phyloP scores from a whole-genome alignment of 306 rosid genomes.

The Cucumis melo region DNA sequence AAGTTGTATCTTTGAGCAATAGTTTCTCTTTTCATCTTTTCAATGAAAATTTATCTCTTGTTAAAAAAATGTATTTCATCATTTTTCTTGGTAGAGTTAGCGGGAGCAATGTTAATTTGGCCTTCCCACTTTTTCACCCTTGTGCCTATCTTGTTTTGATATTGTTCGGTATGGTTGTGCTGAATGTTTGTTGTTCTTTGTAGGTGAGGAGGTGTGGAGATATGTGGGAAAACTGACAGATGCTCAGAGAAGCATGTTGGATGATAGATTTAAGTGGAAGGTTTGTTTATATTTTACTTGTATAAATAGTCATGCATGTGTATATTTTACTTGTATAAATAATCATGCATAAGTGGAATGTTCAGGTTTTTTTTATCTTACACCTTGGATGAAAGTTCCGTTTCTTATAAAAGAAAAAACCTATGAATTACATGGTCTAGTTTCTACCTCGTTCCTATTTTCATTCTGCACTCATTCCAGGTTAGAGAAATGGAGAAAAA shows the following conservation, averaged over 20 bases:
- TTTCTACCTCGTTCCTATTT: neutral
- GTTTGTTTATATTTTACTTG: slow-evolving; percentile 18
- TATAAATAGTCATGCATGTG: neutral
- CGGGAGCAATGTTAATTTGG: neutral
- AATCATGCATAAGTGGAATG: neutral
- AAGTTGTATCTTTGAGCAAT: neutral
- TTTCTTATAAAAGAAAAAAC: no score
- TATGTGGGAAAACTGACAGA: slow-evolving; percentile 90
- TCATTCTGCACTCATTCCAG: slow-evolving; percentile 22
- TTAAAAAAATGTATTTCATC: no score
- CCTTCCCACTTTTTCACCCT: neutral
- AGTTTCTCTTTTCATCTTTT: neutral
- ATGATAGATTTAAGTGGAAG: slow-evolving; percentile 97
- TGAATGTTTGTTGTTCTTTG: slow-evolving; percentile 6
- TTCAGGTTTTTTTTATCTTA: no score
- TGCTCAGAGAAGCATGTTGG: slow-evolving; percentile 97
- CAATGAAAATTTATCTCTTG: neutral
- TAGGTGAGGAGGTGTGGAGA: slow-evolving; percentile 99
- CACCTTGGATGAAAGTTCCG: no score
- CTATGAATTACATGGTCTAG: neutral
- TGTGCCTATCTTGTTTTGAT: neutral
- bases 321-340: neutral
- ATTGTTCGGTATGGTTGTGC: neutral
- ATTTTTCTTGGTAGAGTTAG: neutral
- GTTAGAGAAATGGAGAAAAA: slow-evolving; percentile 93